These are phyloP conservation scores for Paraglomus occultum DNA, from an alignment of 192 early-diverging fungal species.

Conservation along the genomic window DNA sequence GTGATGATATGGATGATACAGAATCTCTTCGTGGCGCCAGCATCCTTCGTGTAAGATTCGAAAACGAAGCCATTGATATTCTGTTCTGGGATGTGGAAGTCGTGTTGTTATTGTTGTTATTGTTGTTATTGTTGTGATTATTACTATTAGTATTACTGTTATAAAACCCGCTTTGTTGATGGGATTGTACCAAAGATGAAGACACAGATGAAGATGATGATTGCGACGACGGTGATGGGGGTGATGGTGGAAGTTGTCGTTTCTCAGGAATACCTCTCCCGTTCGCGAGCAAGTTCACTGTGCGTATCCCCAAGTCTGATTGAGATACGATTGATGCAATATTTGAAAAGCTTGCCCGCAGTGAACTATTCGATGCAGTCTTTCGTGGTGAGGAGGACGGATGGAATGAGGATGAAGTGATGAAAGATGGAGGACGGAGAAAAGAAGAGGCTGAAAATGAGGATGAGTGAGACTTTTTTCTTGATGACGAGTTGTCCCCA, in stretches of 20 bases:
- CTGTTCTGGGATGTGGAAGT: slow-evolving; percentile 7
- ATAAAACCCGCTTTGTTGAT: not conserved
- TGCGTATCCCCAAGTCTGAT: too few species aligned
- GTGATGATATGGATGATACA: slow-evolving; percentile 4
- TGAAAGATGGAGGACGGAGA: too few species aligned
- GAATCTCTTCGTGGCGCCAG: slow-evolving; percentile 19
- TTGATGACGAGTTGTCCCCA: not conserved
- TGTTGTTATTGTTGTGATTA: not conserved
- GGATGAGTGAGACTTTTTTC: not conserved
- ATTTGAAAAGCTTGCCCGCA: too few species aligned
- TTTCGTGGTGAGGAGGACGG: too few species aligned
- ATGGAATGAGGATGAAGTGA: too few species aligned
- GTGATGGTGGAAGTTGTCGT: too few species aligned
- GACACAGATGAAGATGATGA: not conserved
- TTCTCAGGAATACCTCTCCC: too few species aligned
- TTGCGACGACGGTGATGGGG: not conserved
- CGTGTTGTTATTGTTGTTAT: slow-evolving; percentile 17
- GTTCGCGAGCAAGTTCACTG: too few species aligned
- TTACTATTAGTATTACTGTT: slow-evolving; percentile 2
- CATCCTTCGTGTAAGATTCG: slow-evolving; percentile 11
- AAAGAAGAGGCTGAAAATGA: too few species aligned
- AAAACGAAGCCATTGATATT: slow-evolving; percentile 19
- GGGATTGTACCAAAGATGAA: not conserved
- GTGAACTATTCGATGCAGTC: too few species aligned
- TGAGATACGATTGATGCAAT: too few species aligned